Evolutionary conservation across 257 asterid species (phyloP), one percentile per base, ranked within the genome.

Genomic region (Ehretia macrophylla): DNA sequence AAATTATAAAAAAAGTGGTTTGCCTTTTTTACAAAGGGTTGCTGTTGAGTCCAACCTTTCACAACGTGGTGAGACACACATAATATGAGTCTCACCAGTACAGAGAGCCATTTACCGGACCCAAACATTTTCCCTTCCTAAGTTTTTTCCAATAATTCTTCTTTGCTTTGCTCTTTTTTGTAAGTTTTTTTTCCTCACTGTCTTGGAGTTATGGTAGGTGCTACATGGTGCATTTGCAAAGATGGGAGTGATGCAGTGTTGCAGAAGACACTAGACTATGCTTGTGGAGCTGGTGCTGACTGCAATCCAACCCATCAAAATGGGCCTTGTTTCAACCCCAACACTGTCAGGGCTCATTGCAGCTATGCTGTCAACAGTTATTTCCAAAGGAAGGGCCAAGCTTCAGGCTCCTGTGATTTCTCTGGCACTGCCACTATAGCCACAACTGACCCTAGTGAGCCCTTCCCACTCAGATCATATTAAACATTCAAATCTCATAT

Each of bases 241-340:
- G 89, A 79, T 14, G 97, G 97, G 52, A 57, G 69, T 56, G 93
- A 84, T 0, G 40, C 71, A 17, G 60, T 3, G 0, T 35, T 90
- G 67, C 97, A 90, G 58, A 90, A 81, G 65, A 80, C 95, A 4
- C 76, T 90, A 51, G 97, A 90, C 79, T 90, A 81, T 53, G 97
- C 97, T 8, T 90, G 97, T 59, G 97, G 97, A 62, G 72, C 82
- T 9, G 96, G 97, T 32, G 97, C 90, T 32, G 96, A 90, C 39
- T 90, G 97, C 74, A 66, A 61, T 77, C 90, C 93, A 18, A 81
- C 68, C 67, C 86, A 76, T 19, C 67, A 72, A 56, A 72, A 32
- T 10, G 93, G 78, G 12, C 73, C 85, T 32, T 90, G 97, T 57
- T 90, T 55, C 70, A 80, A 76, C 79, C 97, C 97, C 22, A 82